phyloP scores from a whole-genome alignment of 108 stramenopile species.

The Skeletonema tropicum region DNA sequence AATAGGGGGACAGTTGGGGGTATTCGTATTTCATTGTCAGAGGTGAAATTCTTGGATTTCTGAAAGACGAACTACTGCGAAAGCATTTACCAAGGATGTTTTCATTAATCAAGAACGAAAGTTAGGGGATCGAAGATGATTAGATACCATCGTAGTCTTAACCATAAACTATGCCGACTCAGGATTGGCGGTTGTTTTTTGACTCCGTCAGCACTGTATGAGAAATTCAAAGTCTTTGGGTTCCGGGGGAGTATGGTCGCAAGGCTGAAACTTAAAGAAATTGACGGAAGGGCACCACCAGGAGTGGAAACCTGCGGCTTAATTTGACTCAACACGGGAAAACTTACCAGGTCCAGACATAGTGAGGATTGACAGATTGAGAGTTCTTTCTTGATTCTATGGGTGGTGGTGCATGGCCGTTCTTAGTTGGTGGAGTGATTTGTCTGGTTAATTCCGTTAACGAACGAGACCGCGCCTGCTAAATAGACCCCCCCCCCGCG shows the following conservation, averaged over 20 bases:
- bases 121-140: constrained; percentile 99
- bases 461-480: constrained; percentile 99
- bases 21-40: constrained; percentile 98
- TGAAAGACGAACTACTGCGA: constrained; percentile 99
- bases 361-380: constrained; percentile 89
- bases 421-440: constrained; percentile 91
- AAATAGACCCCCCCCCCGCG: constrained; percentile 83
- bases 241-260: constrained; percentile 78
- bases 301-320: constrained; percentile 47
- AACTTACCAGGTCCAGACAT: constrained; percentile 84
- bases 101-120: constrained; percentile 99
- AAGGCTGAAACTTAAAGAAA: constrained; percentile 86
- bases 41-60: constrained; percentile 98
- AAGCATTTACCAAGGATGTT: constrained; percentile 99
- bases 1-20: constrained; percentile 98
- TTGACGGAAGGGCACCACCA: constrained; percentile 77
- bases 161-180: constrained; percentile 99
- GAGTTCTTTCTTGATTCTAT: constrained; percentile 89
- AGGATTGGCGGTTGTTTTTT: constrained; percentile 90
- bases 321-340: constrained; percentile 88
- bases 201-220: constrained; percentile 94
- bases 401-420: constrained; percentile 83
- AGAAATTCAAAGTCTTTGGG: constrained; percentile 97
- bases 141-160: constrained; percentile 99
- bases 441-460: constrained; percentile 99